Percentiles rank a stretch among this genome's conserved stretches.
Conservation (phyloP, 257 asterid genomes). For the Nicotiana paniculata region DNA sequence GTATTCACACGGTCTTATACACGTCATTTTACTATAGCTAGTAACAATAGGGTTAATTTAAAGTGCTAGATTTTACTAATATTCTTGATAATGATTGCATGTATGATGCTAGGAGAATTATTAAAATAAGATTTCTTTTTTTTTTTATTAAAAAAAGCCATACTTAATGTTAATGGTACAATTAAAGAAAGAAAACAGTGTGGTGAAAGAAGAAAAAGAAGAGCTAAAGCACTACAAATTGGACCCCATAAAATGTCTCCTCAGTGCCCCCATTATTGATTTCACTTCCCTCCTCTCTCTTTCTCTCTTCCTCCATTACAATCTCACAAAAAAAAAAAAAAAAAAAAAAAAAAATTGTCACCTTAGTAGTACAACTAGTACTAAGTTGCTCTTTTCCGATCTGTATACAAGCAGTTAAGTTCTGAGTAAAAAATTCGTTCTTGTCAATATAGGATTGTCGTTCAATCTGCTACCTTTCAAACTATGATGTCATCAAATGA, state of each 20-base stretch:
- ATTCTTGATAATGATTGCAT: constrained; percentile 2
- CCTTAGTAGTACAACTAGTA: too few species aligned
- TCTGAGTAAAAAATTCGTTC: too few species aligned
- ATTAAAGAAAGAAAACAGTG: background rate
- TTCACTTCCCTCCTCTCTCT: background rate
- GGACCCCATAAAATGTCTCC: constrained; percentile 9
- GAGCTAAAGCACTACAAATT: background rate
- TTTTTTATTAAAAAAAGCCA: background rate
- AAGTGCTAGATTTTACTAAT: background rate
- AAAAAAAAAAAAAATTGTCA: background rate
- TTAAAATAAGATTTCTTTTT: background rate
- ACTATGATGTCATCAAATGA: constrained; percentile 7
- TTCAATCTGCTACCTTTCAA: background rate
- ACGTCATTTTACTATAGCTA: background rate
- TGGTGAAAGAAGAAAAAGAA: constrained; percentile 4
- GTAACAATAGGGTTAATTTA: background rate
- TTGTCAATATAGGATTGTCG: too few species aligned
- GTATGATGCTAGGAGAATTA: background rate
- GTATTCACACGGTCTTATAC: background rate
- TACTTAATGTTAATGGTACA: constrained; percentile 4
- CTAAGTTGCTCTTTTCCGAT: too few species aligned
- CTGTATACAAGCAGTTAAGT: too few species aligned
- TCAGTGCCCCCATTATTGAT: constrained; percentile 1
- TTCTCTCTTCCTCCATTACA: background rate
- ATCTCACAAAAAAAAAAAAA: background rate